phyloP scores from a whole-genome alignment of 345 rosid species.

The Eucalyptus polyanthemos region DNA sequence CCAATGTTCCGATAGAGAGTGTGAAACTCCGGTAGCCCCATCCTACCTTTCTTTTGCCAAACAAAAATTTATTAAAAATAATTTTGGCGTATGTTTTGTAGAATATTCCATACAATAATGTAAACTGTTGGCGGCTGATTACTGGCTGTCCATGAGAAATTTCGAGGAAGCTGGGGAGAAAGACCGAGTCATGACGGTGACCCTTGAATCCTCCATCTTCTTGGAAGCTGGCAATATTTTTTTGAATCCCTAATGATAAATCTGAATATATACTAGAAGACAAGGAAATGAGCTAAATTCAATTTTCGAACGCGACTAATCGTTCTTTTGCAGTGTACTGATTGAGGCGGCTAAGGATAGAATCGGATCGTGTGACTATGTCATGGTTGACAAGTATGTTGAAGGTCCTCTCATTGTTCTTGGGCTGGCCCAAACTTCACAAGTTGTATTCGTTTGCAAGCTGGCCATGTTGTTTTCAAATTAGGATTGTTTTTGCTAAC shows the following conservation, averaged over 20 bases:
- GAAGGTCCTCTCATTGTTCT: neutral
- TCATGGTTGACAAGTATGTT: neutral
- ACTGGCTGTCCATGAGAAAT: neutral
- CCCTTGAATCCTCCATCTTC: neutral
- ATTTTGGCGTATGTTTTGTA: neutral
- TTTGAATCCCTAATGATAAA: neutral
- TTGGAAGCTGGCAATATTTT: neutral
- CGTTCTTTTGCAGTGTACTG: neutral
- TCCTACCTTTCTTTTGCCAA: neutral
- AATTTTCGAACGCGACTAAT: neutral
- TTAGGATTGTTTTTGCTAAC: neutral
- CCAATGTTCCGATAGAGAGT: neutral
- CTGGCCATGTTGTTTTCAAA: neutral
- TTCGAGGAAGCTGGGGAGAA: neutral
- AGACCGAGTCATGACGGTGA: neutral
- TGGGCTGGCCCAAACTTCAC: neutral
- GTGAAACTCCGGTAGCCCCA: neutral
- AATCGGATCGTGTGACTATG: neutral
- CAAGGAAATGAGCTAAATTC: neutral
- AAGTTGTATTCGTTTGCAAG: neutral
- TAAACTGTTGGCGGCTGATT: neutral
- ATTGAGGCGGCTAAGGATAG: neutral
- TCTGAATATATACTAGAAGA: neutral
- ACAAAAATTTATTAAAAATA: neutral
- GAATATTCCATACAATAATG: neutral